Base-by-base conservation (phyloP, 768 basidiomycete species). In the Termitomyces sp. region DNA sequence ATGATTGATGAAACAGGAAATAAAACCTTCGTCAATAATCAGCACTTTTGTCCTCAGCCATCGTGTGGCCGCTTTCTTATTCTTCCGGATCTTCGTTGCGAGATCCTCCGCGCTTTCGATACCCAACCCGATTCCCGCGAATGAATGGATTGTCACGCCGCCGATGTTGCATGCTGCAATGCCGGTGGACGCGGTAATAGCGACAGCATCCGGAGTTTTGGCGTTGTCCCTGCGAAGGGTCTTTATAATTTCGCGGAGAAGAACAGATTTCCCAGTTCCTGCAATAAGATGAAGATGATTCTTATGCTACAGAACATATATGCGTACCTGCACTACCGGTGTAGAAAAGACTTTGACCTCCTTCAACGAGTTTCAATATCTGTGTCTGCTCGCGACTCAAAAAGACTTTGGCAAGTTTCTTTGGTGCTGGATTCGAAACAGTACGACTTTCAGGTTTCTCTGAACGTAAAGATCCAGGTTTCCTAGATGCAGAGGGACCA, bases 121-220 rank as follows among this genome's bases (percentile, higher is more conserved):
- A 2, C 91, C 96, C 1, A 97, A 71, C 0, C 96, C 96, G 56
- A 96, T 89, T 0, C 96, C 95, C n/a, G 89, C 85, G 66, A 97
- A 99, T 0, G 92, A 95, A 67, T 99, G 96, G 33, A 98, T 81
- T 0, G 96, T 98, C 22, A 91, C 83, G 38, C 97, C 96, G 10
- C 96, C 96, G 47, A 99, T 94, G 61, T 99, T 98, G 69, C 94
- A 97, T 5, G 96, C 96, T 7, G 96, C 96, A 62, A 98, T 97
- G 41, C 89, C 89, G 88, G 57, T 46, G 13, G 94, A 94, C 9
- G 97, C 97, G 3, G 96, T 98, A 55, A 99, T 84, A 11, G 94
- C 95, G 20, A 98, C 83, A 0, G 88, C 87, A 66, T 95, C 92
- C 0, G 74, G 68, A 1, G 74, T 66, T 51, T 73, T 86, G 11